Base-by-base conservation (phyloP, 352 stramenopile genomes). In the Globisporangium spiculum region DNA sequence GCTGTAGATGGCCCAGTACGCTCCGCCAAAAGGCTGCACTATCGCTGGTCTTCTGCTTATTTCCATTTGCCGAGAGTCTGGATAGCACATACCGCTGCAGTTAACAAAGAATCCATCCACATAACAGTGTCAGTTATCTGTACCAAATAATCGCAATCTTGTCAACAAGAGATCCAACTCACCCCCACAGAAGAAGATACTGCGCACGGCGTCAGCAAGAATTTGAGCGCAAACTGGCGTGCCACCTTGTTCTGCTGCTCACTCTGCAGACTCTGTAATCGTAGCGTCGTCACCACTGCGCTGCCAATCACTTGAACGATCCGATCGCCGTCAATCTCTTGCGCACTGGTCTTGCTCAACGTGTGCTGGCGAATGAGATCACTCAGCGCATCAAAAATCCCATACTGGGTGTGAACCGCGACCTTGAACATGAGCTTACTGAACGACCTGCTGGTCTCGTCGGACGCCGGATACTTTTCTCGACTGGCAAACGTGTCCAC, bases 401-500 rank as follows among this genome's bases (percentile, higher is more conserved):
- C 63, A 27, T 73, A 86, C 44, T 63, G 34, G 0, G 63, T 38
- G 16, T 62, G 71, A 0, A 71, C 60, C 1, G 73, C 72, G 41
- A 87, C 55, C 56, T 74, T 74, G 58, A 68, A 64, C 14, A 84
- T 38, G 26, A 91, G 50, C 12, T 24, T 50, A 1, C 36, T 38
- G 7, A 79, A 69, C 3, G 66, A 73, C 12, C 32, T 62, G 9
- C 70, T 50, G 12, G 14, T 68, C 36, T 77, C 69, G 1, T 60
- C 38, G 0, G 71, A 74, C 10, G 53, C 64, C 14, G 62, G 6
- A 55, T 82, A 88, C 54, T 68, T 76, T 6, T 72, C 66, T 0
- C 24, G 30, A 60, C 63, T 79, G 8, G 76, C 79, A 9, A 91
- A 64, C 26, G 80, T 81, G 14, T 83, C 81, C 12, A 89, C 2